Conservation (phyloP, 306 rosid genomes). For the Hippophae tibetana region DNA sequence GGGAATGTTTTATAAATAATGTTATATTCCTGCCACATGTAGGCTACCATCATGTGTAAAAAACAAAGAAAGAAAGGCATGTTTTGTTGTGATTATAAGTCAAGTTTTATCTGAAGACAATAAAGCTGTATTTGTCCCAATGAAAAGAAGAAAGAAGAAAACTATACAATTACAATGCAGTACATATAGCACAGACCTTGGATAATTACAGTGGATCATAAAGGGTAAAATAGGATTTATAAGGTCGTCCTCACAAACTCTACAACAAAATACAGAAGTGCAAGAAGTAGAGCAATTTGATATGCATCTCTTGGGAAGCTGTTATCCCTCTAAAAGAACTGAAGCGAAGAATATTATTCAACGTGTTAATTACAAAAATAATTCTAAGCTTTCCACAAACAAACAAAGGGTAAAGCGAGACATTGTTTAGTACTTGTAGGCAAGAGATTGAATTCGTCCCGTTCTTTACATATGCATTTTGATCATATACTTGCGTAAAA, state of each 20-base stretch:
- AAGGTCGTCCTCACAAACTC: constrained; percentile 61
- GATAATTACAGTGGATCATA: background rate
- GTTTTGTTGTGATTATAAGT: background rate
- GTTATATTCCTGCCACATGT: background rate
- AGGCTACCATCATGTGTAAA: background rate
- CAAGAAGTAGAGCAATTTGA: constrained; percentile 66
- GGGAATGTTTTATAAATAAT: too few species aligned
- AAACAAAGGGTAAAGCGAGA: too few species aligned
- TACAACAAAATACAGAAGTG: constrained; percentile 66
- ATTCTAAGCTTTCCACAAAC: too few species aligned
- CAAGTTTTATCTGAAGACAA: background rate
- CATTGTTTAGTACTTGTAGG: too few species aligned
- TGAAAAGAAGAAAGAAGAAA: too few species aligned
- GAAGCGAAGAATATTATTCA: constrained; percentile 15
- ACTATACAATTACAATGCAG: too few species aligned
- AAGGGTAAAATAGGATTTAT: constrained; percentile 17
- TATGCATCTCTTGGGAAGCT: constrained; percentile 73
- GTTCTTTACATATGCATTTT: too few species aligned
- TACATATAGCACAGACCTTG: background rate
- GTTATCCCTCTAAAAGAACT: constrained; percentile 84
- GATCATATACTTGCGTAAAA: too few species aligned
- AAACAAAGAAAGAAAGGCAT: background rate
- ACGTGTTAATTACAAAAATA: background rate
- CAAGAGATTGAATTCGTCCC: too few species aligned
- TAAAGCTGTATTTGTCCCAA: background rate